Conservation (phyloP, 148 eudicot genomes). For the Agrostemma githago region DNA sequence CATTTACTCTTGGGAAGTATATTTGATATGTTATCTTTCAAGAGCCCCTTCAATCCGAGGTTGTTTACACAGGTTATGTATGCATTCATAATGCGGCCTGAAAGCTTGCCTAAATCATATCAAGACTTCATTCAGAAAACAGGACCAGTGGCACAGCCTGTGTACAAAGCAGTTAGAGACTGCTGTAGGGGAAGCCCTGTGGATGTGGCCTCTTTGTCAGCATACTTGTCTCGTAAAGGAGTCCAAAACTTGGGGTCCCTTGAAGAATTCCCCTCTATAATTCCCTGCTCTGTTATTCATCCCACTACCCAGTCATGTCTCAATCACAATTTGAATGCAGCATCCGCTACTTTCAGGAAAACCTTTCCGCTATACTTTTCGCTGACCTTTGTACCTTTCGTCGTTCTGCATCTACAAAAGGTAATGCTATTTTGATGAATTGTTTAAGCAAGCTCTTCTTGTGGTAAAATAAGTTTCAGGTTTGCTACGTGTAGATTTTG, state of each 20-base stretch:
- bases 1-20: neutral
- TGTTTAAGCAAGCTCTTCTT: neutral
- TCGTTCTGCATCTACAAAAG: conserved; percentile 87
- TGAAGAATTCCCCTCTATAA: conserved; percentile 75
- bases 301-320: conserved; percentile 73
- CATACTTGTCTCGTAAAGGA: conserved; percentile 57
- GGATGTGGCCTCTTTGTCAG: conserved; percentile 68
- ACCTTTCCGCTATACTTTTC: conserved; percentile 96
- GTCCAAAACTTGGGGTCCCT: conserved; percentile 36
- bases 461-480: neutral
- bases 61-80: conserved; percentile 73
- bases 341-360: conserved; percentile 79
- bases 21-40: neutral
- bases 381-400: conserved; percentile 90
- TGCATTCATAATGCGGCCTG: conserved; percentile 94
- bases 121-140: conserved; percentile 96
- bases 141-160: conserved; percentile 93
- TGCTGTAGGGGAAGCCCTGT: conserved; percentile 82
- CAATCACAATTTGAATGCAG: conserved; percentile 63
- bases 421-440: conserved; percentile 34
- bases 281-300: conserved; percentile 91
- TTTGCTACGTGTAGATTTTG: neutral
- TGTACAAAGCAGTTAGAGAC: conserved; percentile 91
- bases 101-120: conserved; percentile 96
- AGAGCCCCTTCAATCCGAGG: conserved; percentile 10